Evolutionary conservation across 179 eudicot genomes (phyloP).

Genomic region (Spinacia oleracea): DNA sequence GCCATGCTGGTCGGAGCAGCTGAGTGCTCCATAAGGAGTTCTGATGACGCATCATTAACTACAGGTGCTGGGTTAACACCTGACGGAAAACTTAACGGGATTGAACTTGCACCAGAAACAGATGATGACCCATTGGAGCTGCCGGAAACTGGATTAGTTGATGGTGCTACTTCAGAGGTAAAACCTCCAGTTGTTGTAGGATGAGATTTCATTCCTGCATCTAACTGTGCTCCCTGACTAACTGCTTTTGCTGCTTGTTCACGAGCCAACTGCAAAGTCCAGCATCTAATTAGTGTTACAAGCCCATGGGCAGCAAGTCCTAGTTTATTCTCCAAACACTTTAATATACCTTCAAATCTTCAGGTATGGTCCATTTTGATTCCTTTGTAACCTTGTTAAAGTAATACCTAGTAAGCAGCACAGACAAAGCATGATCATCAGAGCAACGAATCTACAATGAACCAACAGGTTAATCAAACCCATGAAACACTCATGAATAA

Average conservation of each 20-base stretch:
- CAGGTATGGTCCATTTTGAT: slow-evolving; percentile 95
- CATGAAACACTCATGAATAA: neutral
- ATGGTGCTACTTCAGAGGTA: slow-evolving; percentile 47
- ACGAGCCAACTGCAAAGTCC: slow-evolving; percentile 74
- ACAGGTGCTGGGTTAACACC: slow-evolving; percentile 48
- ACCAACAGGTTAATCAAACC: neutral
- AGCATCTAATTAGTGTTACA: slow-evolving; percentile 6
- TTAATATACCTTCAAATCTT: slow-evolving; percentile 76
- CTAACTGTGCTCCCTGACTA: slow-evolving; percentile 44
- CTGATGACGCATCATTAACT: slow-evolving; percentile 44
- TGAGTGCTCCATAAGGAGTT: slow-evolving; percentile 29
- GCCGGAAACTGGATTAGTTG: slow-evolving; percentile 37
- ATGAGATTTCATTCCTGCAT: slow-evolving; percentile 33
- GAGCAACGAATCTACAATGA: neutral
- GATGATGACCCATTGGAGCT: slow-evolving; percentile 40
- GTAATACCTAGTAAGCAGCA: slow-evolving; percentile 63
- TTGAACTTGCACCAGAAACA: slow-evolving; percentile 41
- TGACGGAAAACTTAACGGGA: slow-evolving; percentile 51
- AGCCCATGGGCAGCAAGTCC: neutral
- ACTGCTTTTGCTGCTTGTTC: slow-evolving; percentile 80
- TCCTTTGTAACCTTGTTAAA: slow-evolving; percentile 90
- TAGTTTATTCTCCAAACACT: neutral
- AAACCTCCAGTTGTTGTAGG: slow-evolving; percentile 33
- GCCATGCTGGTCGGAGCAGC: slow-evolving; percentile 30
- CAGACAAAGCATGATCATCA: slow-evolving; percentile 4